A percentile compares a stretch with the other conserved stretches of the same genome.
Evolutionary conservation across 2,329 filamentous ascomycete species (phyloP).

Genomic region (Thielaviopsis punctulata): DNA sequence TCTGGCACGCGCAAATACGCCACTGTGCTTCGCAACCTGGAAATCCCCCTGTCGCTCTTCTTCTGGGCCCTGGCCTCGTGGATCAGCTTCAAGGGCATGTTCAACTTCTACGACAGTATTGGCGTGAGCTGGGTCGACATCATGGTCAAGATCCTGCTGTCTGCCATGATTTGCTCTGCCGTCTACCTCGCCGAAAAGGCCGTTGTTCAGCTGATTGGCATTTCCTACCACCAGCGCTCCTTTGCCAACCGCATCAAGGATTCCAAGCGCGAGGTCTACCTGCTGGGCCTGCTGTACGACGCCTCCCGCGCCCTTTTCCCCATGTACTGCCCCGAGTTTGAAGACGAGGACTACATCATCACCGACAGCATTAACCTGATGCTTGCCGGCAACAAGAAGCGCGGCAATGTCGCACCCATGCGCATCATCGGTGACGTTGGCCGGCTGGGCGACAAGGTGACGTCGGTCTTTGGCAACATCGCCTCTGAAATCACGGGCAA

Average conservation of each 20-base stretch:
- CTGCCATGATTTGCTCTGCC: slow-evolving; percentile 48
- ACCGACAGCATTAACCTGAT: slow-evolving; percentile 64
- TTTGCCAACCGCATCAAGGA: slow-evolving; percentile 72
- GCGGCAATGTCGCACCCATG: slow-evolving; percentile 58
- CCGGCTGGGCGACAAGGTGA: slow-evolving; percentile 81
- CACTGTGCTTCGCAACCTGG: slow-evolving; percentile 43
- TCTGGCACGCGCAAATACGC: slow-evolving; percentile 55
- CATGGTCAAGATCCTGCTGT: slow-evolving; percentile 47
- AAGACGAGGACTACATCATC: slow-evolving; percentile 82
- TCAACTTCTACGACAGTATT: slow-evolving; percentile 19
- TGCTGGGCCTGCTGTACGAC: slow-evolving; percentile 76
- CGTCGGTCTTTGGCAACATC: slow-evolving; percentile 80
- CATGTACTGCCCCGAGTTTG: slow-evolving; percentile 79
- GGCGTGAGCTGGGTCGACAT: slow-evolving; percentile 35
- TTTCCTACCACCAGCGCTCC: slow-evolving; percentile 71
- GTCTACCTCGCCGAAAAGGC: slow-evolving; percentile 63
- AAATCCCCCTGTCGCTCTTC: slow-evolving; percentile 50
- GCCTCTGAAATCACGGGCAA: slow-evolving; percentile 92
- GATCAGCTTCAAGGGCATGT: slow-evolving; percentile 43
- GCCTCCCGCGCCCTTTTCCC: slow-evolving; percentile 80
- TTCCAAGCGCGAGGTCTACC: slow-evolving; percentile 70
- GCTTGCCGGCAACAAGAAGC: slow-evolving; percentile 35
- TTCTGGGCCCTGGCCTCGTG: slow-evolving; percentile 49
- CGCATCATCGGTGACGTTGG: slow-evolving; percentile 61
- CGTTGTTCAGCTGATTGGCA: slow-evolving; percentile 66